Conservation (phyloP, 352 stramenopile species). For the Phytopythium cucurbitacearum region DNA sequence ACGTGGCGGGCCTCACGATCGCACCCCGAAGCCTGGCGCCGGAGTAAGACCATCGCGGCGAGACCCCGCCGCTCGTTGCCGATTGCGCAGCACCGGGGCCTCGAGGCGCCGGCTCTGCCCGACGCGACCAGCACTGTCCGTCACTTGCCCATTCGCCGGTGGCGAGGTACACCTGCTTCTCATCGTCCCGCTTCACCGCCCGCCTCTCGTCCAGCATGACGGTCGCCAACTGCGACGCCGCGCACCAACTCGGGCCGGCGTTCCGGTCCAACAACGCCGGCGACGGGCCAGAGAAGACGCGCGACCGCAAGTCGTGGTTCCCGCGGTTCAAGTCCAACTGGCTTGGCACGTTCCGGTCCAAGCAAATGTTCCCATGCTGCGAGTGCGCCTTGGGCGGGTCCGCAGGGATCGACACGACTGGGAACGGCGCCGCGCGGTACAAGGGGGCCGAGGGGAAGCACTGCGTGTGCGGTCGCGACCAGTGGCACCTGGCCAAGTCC, state of each 20-base stretch:
- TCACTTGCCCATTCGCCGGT: no score
- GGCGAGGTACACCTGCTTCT: neutral
- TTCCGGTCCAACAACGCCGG: conserved; percentile 76
- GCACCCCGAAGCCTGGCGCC: neutral
- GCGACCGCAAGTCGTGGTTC: conserved; percentile 85
- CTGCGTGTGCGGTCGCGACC: conserved; percentile 71
- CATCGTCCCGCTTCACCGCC: neutral
- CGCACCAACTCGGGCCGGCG: conserved; percentile 52
- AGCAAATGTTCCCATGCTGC: conserved; percentile 84
- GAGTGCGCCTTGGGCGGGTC: conserved; percentile 57
- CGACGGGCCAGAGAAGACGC: conserved; percentile 81
- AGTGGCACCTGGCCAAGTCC: conserved; percentile 82
- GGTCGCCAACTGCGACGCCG: conserved; percentile 19
- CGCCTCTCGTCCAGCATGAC: conserved; percentile 1
- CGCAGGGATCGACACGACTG: conserved; percentile 14
- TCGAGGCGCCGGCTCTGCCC: no score
- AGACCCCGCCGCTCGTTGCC: neutral
- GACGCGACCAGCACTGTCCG: no score
- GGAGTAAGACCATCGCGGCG: neutral
- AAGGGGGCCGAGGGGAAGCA: conserved; percentile 81
- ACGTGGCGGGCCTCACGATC: conserved; percentile 7
- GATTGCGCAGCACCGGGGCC: no score
- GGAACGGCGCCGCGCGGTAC: conserved; percentile 33
- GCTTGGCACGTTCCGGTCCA: conserved; percentile 82
- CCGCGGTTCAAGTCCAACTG: conserved; percentile 87